Conservation (phyloP, 2,329 filamentous ascomycete genomes). For the Macrophomina phaseolina region DNA sequence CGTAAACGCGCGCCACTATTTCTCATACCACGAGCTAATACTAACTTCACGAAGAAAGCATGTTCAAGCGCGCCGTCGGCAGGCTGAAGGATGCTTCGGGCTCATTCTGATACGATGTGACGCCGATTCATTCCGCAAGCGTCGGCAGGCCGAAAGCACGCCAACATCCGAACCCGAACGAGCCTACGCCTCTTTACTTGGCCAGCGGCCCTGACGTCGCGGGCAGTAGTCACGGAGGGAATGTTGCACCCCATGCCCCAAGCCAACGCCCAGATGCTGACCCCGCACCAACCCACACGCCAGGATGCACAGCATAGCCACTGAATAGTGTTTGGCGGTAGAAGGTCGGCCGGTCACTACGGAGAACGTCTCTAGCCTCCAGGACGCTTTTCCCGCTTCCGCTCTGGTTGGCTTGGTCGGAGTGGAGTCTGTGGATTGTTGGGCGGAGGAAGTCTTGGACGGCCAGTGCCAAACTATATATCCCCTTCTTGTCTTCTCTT, state of each 20-base stretch:
- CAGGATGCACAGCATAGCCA: background rate
- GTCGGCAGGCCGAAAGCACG: constrained; percentile 4
- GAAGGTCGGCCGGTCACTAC: background rate
- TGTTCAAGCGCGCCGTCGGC: background rate
- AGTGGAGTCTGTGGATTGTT: background rate
- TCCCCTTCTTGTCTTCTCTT: constrained; percentile 1
- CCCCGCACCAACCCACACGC: constrained; percentile 14
- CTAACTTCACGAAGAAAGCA: background rate
- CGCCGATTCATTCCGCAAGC: constrained; percentile 17
- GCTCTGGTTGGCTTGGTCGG: background rate
- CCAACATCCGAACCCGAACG: constrained; percentile 15
- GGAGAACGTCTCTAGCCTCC: background rate
- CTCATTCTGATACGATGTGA: background rate
- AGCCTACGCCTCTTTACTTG: constrained; percentile 22
- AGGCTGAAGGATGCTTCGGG: constrained; percentile 11
- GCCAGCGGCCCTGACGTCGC: constrained; percentile 3
- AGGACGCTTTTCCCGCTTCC: constrained; percentile 4
- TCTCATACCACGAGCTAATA: background rate
- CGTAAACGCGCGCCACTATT: background rate
- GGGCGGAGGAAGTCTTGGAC: constrained; percentile 4
- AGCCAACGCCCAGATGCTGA: constrained; percentile 16
- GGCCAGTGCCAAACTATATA: constrained; percentile 16
- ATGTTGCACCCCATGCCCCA: background rate
- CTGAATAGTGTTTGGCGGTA: background rate
- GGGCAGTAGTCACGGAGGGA: background rate